Conservation (phyloP, 2,329 filamentous ascomycete species). For the Trichoderma arundinaceum region DNA sequence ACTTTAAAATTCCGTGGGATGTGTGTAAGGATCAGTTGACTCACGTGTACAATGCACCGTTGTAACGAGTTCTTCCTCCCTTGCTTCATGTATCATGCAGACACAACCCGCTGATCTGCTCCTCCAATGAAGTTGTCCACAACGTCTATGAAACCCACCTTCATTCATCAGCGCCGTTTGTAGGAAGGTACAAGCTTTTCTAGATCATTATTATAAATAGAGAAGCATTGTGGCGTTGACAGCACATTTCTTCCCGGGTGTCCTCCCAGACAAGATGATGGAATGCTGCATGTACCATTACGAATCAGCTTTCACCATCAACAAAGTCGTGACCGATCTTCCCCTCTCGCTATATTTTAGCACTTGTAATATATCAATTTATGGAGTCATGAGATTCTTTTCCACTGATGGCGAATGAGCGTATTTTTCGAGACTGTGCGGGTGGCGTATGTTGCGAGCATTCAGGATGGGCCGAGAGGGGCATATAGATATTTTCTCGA, state of each 20-base stretch:
- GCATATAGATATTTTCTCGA: no score
- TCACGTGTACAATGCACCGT: neutral
- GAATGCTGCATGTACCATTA: neutral
- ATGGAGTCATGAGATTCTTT: neutral
- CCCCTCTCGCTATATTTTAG: no score
- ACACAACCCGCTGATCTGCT: neutral
- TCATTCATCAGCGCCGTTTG: neutral
- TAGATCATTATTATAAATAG: neutral
- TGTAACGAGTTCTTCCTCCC: neutral
- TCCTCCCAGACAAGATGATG: neutral
- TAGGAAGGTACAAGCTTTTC: neutral
- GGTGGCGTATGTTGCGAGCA: no score
- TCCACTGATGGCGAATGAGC: no score
- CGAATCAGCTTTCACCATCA: neutral
- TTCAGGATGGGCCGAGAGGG: no score
- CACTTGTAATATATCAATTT: neutral
- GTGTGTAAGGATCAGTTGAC: neutral
- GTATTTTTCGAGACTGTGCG: no score
- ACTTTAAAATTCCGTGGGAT: neutral
- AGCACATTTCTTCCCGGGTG: neutral
- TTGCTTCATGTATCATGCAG: neutral
- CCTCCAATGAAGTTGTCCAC: neutral
- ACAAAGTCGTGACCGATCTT: no score
- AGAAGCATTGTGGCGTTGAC: neutral
- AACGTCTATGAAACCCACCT: neutral